phyloP scores from a whole-genome alignment of 2,329 filamentous ascomycete genomes.

The Sclerotiophoma versabilis region DNA sequence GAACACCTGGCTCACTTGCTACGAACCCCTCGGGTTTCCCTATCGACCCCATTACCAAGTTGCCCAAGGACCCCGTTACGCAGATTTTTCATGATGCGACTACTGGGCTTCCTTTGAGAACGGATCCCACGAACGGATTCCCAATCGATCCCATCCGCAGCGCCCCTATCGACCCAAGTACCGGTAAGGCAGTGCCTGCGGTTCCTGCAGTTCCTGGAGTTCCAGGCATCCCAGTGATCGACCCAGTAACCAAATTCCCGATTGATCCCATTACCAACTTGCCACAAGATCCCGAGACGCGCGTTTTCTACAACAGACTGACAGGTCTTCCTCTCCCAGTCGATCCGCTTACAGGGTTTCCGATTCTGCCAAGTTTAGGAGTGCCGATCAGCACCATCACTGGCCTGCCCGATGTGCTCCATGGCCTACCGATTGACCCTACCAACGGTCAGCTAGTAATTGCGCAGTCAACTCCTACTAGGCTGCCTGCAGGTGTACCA shows the following conservation, averaged over 20 bases:
- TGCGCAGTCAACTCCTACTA: background rate
- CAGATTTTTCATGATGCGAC: background rate
- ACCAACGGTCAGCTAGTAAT: no score
- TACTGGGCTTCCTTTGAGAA: background rate
- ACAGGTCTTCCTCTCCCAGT: background rate
- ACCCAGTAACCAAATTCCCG: background rate
- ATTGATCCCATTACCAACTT: conserved; percentile 1
- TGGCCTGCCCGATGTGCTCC: background rate
- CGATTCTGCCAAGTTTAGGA: background rate
- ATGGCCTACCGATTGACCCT: background rate
- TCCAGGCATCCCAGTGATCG: background rate
- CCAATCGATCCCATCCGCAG: background rate
- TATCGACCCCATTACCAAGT: background rate
- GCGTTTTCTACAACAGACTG: background rate
- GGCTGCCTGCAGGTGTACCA: background rate
- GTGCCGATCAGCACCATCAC: background rate
- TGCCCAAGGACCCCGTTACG: background rate
- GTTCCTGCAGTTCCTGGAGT: background rate
- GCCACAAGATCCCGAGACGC: background rate
- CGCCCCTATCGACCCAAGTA: background rate
- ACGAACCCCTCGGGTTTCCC: background rate
- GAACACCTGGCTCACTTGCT: background rate
- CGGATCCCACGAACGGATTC: background rate
- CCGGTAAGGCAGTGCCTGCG: background rate
- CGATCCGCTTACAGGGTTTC: background rate